phyloP scores from a whole-genome alignment of 129 eudicot genomes.

The Calendula officinalis region DNA sequence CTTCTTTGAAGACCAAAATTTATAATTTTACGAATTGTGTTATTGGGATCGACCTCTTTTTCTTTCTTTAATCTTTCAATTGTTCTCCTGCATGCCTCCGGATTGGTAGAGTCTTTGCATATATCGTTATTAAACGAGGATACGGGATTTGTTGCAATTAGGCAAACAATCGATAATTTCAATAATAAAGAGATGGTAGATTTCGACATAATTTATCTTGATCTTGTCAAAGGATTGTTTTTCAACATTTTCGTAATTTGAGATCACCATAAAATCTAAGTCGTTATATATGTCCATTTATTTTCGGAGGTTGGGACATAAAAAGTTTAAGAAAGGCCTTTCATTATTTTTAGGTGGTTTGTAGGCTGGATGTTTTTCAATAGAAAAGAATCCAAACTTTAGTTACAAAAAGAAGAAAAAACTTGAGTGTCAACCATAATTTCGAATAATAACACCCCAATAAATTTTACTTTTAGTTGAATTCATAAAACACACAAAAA shows the following conservation, averaged over 20 bases:
- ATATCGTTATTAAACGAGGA: conserved; percentile 16
- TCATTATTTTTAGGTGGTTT: conserved; percentile 9
- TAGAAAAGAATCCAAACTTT: too few relatives aligned
- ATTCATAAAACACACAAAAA: too few relatives aligned
- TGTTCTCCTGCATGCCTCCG: conserved; percentile 32
- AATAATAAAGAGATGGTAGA: conserved; percentile 1
- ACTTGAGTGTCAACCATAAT: too few relatives aligned
- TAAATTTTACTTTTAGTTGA: too few relatives aligned
- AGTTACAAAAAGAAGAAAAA: too few relatives aligned
- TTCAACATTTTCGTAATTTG: background rate
- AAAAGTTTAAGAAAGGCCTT: conserved; percentile 13
- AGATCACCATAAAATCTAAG: background rate
- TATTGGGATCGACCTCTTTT: conserved; percentile 29
- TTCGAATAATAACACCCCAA: too few relatives aligned
- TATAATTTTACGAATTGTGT: conserved; percentile 36
- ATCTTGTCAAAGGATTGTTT: conserved; percentile 3
- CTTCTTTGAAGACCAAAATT: conserved; percentile 35
- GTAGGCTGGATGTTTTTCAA: background rate
- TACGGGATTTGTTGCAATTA: conserved; percentile 25
- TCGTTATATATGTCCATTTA: background rate
- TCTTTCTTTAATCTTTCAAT: conserved; percentile 27
- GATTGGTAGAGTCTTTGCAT: conserved; percentile 29
- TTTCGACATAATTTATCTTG: conserved; percentile 19
- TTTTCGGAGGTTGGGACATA: background rate
- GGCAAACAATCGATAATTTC: conserved; percentile 8